Evolutionary conservation across 768 basidiomycete species (phyloP), one percentile per base, ranked within the genome.

Genomic region (Suillus discolor): DNA sequence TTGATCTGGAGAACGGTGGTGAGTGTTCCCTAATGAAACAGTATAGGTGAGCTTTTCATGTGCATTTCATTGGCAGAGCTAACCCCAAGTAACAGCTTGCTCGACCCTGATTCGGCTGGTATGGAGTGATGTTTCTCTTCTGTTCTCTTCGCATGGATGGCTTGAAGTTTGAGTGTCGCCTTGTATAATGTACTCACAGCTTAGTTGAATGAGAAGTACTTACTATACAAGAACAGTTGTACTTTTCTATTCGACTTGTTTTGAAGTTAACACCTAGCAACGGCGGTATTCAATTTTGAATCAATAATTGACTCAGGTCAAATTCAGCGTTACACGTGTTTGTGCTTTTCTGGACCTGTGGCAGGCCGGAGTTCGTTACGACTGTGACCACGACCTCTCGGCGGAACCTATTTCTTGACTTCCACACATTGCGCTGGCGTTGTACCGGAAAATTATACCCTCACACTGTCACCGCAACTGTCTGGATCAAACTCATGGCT

Each of bases 1-100:
- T 99, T 72, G 97, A 99, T 79, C 79, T 99, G 66, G 97, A 99
- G 77, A 90, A 91, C 61, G 97, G 97, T 3, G 97, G 97, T 3
- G 97, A 99, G 77, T 99, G 97, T 71, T 86, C 91, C 23, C 76
- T 99, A 72, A 91, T 96, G 85, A 97, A 97, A 81, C 95, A 97
- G 76, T 98, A 96, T 74, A 92, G 87, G 87, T 87, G 39, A 41
- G 82, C 71, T 36, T 41, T 42, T 28, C 25, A 5, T 13, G 39
- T 12, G 15, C 3, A 20, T 60, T 23, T 31, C 20, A 31, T n/a
- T 54, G 9, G 5, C 28, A 39, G 6, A 25, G 23, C 31, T 62
- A 62, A 64, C 20, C 36, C 36, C 15, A 8, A 28, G 15, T 23
- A 16, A 62, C 61, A 64, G 63, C 31, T 62, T 64, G 23, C 57